Evolutionary conservation across 495 filamentous ascomycete genomes (phyloP), one percentile per base, ranked within the genome.

Genomic region (Bacidia rubella): DNA sequence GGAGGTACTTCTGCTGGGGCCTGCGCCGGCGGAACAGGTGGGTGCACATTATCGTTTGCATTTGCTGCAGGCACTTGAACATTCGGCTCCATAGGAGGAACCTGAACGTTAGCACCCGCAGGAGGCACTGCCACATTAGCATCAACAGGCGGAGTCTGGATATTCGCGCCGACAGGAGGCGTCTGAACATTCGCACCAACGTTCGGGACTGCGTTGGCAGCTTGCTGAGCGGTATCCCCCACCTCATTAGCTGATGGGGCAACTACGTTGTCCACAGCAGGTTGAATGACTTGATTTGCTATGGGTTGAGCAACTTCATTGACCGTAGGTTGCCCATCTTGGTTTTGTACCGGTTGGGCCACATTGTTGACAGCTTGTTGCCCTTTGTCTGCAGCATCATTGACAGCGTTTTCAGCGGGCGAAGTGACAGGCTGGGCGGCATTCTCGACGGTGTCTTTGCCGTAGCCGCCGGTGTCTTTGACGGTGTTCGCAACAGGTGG

Each of bases 351-450:
- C 9, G 47, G 47, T 21, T 50, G 47, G 20, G 47, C 47, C 3
- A 50, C 47, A 38, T 38, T 50, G n/a, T 50, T 50, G 26, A 40
- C 26, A 10, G 43, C 29, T 7, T 56, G 25, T 0, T 47, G 41
- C 11, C 26, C 15, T 19, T 19, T 2, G 11, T 52, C 25, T 5
- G 32, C 15, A 32, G 29, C 42, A 38, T 51, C 46, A 19, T 50
- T 29, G 19, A 56, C 22, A 15, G 49, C 49, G 19, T 51, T 40
- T 4, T 46, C 53, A 19, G 44, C 46, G 20, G 47, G 39, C 12
- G 47, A 32, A 24, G 47, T 23, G 11, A 51, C 47, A 3, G 47
- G 25, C 25, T 45, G 24, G 19, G 42, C 32, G n/a, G 32, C n/a
- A n/a, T n/a, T n/a, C n/a, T n/a, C n/a, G n/a, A n/a, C n/a, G n/a